Percentiles rank a stretch among this genome's conserved stretches.
Conservation (phyloP, 352 stramenopile genomes). For the Blastocystis sp. region DNA sequence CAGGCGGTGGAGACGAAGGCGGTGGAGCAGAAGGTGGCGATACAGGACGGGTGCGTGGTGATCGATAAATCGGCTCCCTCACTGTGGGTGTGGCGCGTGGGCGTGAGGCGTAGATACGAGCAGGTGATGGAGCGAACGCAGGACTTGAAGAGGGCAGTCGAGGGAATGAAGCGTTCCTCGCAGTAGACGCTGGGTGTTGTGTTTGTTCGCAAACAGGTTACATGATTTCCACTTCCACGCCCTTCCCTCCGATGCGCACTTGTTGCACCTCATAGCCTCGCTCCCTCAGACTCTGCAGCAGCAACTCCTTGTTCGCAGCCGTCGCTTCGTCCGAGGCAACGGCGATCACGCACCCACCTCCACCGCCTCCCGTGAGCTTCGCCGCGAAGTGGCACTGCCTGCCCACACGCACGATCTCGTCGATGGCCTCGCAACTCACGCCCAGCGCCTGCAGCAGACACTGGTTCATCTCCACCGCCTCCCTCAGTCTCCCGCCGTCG, state of each 20-base stretch:
- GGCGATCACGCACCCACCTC: slow-evolving; percentile 82
- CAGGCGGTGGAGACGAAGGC: neutral
- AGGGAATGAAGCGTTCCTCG: too few relatives aligned
- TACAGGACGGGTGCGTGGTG: neutral
- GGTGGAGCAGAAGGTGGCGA: neutral
- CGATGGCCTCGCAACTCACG: slow-evolving; percentile 81
- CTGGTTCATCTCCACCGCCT: slow-evolving; percentile 79
- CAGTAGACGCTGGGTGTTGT: too few relatives aligned
- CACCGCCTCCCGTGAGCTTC: slow-evolving; percentile 84
- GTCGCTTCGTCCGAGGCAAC: slow-evolving; percentile 69
- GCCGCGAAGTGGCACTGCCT: slow-evolving; percentile 75
- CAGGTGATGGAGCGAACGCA: slow-evolving; percentile 8
- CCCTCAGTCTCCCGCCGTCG: slow-evolving; percentile 72
- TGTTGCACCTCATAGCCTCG: too few relatives aligned
- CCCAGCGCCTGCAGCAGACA: slow-evolving; percentile 78
- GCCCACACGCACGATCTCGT: slow-evolving; percentile 78
- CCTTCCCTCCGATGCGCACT: too few relatives aligned
- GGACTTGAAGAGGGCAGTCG: too few relatives aligned
- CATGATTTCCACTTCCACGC: too few relatives aligned
- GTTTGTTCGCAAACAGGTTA: too few relatives aligned
- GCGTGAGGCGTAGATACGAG: slow-evolving; percentile 8
- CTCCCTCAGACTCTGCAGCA: too few relatives aligned
- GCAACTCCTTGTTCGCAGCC: too few relatives aligned
- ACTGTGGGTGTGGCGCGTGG: neutral
- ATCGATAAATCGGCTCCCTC: slow-evolving; percentile 10